Evolutionary conservation across 1,284 basidiomycete genomes (phyloP), one percentile per base, ranked within the genome.

Genomic region (Ustilago bromivora): DNA sequence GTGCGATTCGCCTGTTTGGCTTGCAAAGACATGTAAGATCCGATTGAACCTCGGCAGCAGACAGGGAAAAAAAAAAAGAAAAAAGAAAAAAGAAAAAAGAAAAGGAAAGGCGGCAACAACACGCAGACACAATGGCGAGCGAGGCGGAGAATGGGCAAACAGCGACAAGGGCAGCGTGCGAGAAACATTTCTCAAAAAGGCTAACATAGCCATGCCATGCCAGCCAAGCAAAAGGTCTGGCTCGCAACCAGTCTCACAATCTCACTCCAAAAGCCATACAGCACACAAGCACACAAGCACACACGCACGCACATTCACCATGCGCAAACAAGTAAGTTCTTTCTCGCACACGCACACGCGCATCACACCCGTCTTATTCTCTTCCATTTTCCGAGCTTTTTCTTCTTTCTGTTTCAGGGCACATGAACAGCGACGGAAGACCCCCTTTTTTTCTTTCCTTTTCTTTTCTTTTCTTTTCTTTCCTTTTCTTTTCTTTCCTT

Each of bases 241-340:
- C 41, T 46, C n/a, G 15, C n/a, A 19, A 46, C 12, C 41, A 46
- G 41, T 46, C 41, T 15, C 41, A 17, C 12, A 19, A 11, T 15
- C 7, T 8, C 15, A 46, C 13, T 17, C 12, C 41, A 4, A 51
- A 9, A 11, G 49, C 49, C 52, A 49, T 53, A 62, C 52, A 13
- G 31, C 40, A 62, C 53, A n/a, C 61, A 61, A 13, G 31, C 40
- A 62, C 53, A n/a, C 61, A 61, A 13, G 31, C 40, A 62, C 53
- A n/a, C 61, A 61, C 59, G 15, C 57, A 59, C 46, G 19, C 57
- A 60, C 57, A 23, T 41, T 17, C 10, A 19, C 41, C 36, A 38
- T 38, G n/a, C 41, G 13, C 41, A 17, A 46, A 19, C 41, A 49
- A 19, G 17, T 28, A 19, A 23, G 17, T 49, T 15, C 54, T 36